A percentile compares a stretch with the other conserved stretches of the same genome.
These are phyloP conservation scores for Chaetomium tenue DNA, from an alignment of 495 filamentous ascomycete species.

Conservation along the genomic window DNA sequence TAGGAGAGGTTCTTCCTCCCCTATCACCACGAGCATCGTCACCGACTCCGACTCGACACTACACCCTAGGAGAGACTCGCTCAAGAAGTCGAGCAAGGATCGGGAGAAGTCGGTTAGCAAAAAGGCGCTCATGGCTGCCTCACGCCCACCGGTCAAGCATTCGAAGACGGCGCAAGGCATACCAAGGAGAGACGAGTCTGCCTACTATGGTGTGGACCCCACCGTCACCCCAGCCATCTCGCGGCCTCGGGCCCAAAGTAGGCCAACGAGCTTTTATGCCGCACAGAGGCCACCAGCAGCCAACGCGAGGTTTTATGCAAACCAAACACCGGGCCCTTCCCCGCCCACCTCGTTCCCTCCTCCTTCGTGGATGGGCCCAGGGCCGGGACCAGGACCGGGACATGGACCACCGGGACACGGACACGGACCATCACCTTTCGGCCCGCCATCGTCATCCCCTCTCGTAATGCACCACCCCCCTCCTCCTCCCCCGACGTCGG, in stretches of 20 bases:
- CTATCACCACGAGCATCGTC: conserved; percentile 31
- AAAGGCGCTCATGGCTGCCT: conserved; percentile 32
- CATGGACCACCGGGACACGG: not conserved
- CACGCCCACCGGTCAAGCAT: conserved; percentile 33
- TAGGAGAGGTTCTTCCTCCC: conserved; percentile 39
- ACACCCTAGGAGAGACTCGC: conserved; percentile 33
- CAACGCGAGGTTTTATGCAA: conserved; percentile 31
- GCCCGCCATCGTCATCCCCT: conserved; percentile 21
- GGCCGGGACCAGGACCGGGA: conserved; percentile 16
- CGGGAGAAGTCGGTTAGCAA: conserved; percentile 35
- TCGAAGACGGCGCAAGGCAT: conserved; percentile 31
- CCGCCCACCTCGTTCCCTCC: conserved; percentile 25
- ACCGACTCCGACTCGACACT: conserved; percentile 49
- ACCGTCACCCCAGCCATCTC: conserved; percentile 35
- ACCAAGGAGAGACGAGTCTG: conserved; percentile 35
- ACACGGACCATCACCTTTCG: conserved; percentile 17
- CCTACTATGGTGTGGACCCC: conserved; percentile 43
- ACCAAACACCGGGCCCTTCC: conserved; percentile 20
- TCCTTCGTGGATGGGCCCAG: conserved; percentile 19
- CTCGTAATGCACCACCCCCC: conserved; percentile 21
- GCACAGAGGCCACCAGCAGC: conserved; percentile 34
- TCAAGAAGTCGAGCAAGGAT: conserved; percentile 35
- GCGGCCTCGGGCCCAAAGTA: conserved; percentile 43
- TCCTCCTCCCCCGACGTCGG: conserved; percentile 26
- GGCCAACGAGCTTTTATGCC: conserved; percentile 44